Conservation (phyloP, 2,329 filamentous ascomycete species). For the Emericellopsis atlantica region DNA sequence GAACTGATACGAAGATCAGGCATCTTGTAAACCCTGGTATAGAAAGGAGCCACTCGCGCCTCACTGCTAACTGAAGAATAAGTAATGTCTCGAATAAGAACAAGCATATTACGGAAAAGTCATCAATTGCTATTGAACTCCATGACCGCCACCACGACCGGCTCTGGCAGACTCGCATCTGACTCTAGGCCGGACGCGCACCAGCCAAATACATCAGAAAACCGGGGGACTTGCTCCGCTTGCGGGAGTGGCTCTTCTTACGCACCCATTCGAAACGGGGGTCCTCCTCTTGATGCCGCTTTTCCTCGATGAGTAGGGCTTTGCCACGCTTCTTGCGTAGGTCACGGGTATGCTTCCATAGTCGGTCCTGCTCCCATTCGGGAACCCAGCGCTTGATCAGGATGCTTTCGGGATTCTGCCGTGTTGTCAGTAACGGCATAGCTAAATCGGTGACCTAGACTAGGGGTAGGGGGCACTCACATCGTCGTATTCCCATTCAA, state of each 20-base stretch:
- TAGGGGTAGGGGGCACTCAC: slow-evolving; percentile 25
- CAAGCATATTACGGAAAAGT: too few species aligned
- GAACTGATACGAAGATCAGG: slow-evolving; percentile 60
- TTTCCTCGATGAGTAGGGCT: slow-evolving; percentile 34
- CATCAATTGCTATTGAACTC: too few species aligned
- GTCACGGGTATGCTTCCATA: slow-evolving; percentile 59
- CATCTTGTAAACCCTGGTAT: slow-evolving; percentile 1
- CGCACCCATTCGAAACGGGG: slow-evolving; percentile 43
- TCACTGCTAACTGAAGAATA: too few species aligned
- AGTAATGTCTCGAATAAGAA: too few species aligned
- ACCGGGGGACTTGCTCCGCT: slow-evolving; percentile 42
- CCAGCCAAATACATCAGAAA: slow-evolving; percentile 47
- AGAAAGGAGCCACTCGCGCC: too few species aligned
- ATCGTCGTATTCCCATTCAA: slow-evolving; percentile 44
- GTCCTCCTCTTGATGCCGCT: slow-evolving; percentile 25
- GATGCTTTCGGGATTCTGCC: slow-evolving; percentile 53
- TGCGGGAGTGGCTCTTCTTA: slow-evolving; percentile 36
- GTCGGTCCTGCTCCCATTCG: slow-evolving; percentile 56
- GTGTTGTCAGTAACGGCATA: slow-evolving; percentile 15
- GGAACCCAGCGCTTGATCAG: slow-evolving; percentile 64
- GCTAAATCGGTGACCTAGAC: background rate
- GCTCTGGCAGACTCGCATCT: background rate
- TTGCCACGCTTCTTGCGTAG: slow-evolving; percentile 44
- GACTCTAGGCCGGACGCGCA: slow-evolving; percentile 21
- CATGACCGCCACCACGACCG: background rate